Evolutionary conservation across 2,329 filamentous ascomycete species (phyloP), one percentile per base, ranked within the genome.

Genomic region (Colletotrichum orbiculare): DNA sequence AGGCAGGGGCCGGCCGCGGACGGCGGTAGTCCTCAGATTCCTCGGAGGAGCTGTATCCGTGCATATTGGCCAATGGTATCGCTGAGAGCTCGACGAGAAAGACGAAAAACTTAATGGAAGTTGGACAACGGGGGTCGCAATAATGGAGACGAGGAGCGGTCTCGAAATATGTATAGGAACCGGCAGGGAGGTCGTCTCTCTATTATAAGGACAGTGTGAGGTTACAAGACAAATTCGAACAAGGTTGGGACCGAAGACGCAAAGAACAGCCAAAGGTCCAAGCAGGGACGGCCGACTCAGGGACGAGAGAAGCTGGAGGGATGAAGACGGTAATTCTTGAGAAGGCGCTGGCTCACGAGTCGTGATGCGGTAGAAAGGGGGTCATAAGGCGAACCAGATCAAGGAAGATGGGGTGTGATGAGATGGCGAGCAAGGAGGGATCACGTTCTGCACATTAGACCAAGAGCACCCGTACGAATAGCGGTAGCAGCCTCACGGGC

Each of bases 11-110:
- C 9, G 70, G 67, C 8, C 73, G 73, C 15, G 77, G 78, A 43
- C 78, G 74, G 53, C 76, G 76, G 50, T 78, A 77, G 65, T 84
- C 82, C 67, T 84, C 82, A 35, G 81, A 83, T 68, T 83, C 81
- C 65, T 82, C 82, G 33, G 82, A 83, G 56, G 81, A 83, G 67
- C 82, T 83, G 67, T 84, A 84, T 13, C 82, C 81, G 71, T 80
- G 77, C 78, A 80, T 79, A 8, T 35, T 64, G 67, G 47, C 45
- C 38, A 50, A 48, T 6, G 25, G 25, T n/a, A 17, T 17, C 38
- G 42, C 7, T 25, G 25, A 1, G 25, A 25, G 25, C 25, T 25
- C 25, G 25, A 39, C 42, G 10, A 8, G 38, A 12, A 50, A 25
- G 25, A 25, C 25, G 25, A 25, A 25, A 3, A 3, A 25, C 25